phyloP scores from a whole-genome alignment of 208 protist genomes.

The Borovskyia barvae region DNA sequence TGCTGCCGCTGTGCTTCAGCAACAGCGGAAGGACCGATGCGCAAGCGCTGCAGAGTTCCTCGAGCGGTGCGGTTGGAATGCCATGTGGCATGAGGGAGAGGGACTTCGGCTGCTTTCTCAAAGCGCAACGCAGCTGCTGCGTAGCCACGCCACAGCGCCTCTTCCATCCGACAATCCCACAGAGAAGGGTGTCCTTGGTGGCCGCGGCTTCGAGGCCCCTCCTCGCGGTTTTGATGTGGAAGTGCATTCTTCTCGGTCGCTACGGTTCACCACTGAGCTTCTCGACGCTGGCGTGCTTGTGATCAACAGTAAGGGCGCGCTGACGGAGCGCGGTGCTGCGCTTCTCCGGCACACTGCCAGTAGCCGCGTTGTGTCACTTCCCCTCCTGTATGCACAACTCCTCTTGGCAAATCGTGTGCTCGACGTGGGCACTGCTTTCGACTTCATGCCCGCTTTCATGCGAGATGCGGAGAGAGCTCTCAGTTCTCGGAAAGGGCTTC shows the following conservation, averaged over 20 bases:
- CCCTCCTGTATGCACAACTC: conserved; percentile 51
- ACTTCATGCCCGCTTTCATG: conserved; percentile 16
- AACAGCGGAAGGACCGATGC: conserved; percentile 6
- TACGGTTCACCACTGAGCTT: conserved; percentile 13
- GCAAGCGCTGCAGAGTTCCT: conserved; percentile 13
- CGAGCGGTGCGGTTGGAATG: conserved; percentile 8
- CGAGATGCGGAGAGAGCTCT: conserved; percentile 16
- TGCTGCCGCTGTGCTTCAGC: background rate
- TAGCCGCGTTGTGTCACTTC: conserved; percentile 39
- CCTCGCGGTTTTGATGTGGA: background rate
- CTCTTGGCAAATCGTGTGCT: conserved; percentile 47
- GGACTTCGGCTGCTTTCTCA: conserved; percentile 46
- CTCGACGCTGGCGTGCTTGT: conserved; percentile 48
- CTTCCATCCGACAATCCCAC: background rate
- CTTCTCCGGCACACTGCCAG: conserved; percentile 31
- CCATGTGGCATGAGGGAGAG: conserved; percentile 39
- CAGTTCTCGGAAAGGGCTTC: background rate
- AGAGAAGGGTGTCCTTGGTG: background rate
- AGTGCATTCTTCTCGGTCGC: background rate
- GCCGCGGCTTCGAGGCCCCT: background rate
- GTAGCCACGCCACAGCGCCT: conserved; percentile 8
- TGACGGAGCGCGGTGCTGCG: conserved; percentile 62
- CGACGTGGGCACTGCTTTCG: conserved; percentile 28
- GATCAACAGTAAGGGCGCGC: conserved; percentile 36
- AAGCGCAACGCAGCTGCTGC: conserved; percentile 20